Evolutionary conservation across 805 yeast genomes (phyloP), one percentile per base, ranked within the genome.

Genomic region (Suhomyces pyralidae): DNA sequence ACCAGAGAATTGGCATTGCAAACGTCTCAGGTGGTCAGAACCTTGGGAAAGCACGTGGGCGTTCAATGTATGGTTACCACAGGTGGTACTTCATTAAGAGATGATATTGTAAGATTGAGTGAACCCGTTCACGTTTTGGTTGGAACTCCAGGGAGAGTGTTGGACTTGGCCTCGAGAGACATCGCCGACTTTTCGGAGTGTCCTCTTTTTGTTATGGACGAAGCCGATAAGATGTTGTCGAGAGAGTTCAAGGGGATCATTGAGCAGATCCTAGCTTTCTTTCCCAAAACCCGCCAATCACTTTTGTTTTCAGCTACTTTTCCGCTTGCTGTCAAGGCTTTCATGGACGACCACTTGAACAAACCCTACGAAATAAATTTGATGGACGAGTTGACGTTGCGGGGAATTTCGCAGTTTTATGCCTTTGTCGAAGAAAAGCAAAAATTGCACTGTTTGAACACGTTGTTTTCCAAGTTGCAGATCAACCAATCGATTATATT

Each of bases 401-500:
- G 91, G 65, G 99, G 99, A 79, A 90, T 94, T 63, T 90, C 97
- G 2, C 98, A 94, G 74, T 94, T 86, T 73, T 94, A 94, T 67
- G 98, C 98, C n/a, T 94, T 91, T 67, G 97, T 94, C 43, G 99
- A 94, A 70, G 98, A 93, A 71, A 86, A 85, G 63, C 97, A 94
- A 77, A 94, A 94, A 72, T 81, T 94, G 58, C 97, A 94, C 69
- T 94, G 99, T 75, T 81, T 94, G 62, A 93, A 94, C 76, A 93
- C 98, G 0, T 79, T 94, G 59, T 94, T 94, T 71, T 87, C 96
- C 56, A 93, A 93, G 73, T 80, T 94, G 58, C 96, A 90, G 71
- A 90, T 94, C 71, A 94, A 94, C 73, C 99, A 94, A 73, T 89
- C 97, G 14, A 94, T 94, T 63, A 94, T 94, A 49, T 94, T 94